phyloP scores from a whole-genome alignment of 83 land plant genomes.

The Diphasiastrum complanatum region DNA sequence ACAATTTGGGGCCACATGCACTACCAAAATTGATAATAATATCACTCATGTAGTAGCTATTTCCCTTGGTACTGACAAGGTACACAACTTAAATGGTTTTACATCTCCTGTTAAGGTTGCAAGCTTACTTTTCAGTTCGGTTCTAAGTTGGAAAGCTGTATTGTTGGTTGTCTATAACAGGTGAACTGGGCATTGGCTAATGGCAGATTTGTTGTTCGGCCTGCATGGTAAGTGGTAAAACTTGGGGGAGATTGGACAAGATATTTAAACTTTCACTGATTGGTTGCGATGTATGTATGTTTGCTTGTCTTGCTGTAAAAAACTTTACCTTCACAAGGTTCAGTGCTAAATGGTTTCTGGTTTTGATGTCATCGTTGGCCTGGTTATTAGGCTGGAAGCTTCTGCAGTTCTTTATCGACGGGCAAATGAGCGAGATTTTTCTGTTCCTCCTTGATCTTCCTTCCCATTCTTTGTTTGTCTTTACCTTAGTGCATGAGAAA shows the following conservation, averaged over 20 bases:
- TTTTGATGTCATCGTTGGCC: not conserved
- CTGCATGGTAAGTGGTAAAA: slow-evolving; percentile 83
- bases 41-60: slow-evolving; percentile 98
- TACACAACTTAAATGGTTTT: slow-evolving; percentile 15
- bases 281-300: too few species aligned
- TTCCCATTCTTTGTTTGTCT: too few species aligned
- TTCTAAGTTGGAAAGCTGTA: too few species aligned
- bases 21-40: slow-evolving; percentile 70
- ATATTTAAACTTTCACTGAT: too few species aligned
- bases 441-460: slow-evolving; percentile 48
- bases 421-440: slow-evolving; percentile 87
- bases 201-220: slow-evolving; percentile 88
- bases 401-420: slow-evolving; percentile 91
- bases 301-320: too few species aligned
- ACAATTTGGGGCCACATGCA: slow-evolving; percentile 93
- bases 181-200: slow-evolving; percentile 94
- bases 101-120: not conserved
- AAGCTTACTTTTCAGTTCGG: too few species aligned
- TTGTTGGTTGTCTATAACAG: slow-evolving; percentile 33
- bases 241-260: too few species aligned
- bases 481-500: too few species aligned
- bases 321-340: too few species aligned
- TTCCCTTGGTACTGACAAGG: slow-evolving; percentile 99
- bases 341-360: slow-evolving; percentile 10
- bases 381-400: slow-evolving; percentile 89